These are phyloP conservation scores for Cinchona pubescens DNA, from an alignment of 257 asterid species.

Conservation along the genomic window DNA sequence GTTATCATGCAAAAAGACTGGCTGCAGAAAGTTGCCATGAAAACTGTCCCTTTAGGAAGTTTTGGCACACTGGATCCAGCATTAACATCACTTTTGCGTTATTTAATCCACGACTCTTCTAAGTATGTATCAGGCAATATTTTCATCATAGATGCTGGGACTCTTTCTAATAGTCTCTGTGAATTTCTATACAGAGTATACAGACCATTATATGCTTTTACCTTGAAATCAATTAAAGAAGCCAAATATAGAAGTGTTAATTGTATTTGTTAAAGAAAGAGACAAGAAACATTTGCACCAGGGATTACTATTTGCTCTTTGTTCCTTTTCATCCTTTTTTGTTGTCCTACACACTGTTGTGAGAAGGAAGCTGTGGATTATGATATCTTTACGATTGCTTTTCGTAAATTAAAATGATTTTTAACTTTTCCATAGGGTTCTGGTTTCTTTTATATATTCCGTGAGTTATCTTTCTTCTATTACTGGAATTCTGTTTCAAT, in stretches of 20 bases:
- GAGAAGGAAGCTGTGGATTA: no score
- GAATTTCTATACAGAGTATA: neutral
- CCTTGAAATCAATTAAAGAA: neutral
- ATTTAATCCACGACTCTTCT: constrained; percentile 63
- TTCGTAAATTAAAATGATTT: neutral
- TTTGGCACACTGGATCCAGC: constrained; percentile 63
- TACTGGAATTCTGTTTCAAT: neutral
- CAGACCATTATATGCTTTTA: neutral
- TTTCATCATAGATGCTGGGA: constrained; percentile 62
- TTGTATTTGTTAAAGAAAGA: neutral
- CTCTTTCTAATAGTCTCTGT: no score
- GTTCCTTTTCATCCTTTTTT: neutral
- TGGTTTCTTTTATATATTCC: neutral
- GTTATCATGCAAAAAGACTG: constrained; percentile 53
- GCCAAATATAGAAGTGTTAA: neutral
- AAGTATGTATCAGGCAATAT: constrained; percentile 57
- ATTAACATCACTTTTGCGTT: constrained; percentile 56
- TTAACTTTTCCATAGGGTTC: no score
- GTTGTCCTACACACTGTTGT: no score
- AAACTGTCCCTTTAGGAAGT: constrained; percentile 50
- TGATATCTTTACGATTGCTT: neutral
- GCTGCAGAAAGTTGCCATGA: constrained; percentile 43
- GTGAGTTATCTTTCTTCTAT: neutral
- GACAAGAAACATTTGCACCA: neutral
- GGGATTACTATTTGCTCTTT: no score